These are phyloP conservation scores for Vitis labrusca DNA, from an alignment of 164 flowering plant species.

Conservation along the genomic window DNA sequence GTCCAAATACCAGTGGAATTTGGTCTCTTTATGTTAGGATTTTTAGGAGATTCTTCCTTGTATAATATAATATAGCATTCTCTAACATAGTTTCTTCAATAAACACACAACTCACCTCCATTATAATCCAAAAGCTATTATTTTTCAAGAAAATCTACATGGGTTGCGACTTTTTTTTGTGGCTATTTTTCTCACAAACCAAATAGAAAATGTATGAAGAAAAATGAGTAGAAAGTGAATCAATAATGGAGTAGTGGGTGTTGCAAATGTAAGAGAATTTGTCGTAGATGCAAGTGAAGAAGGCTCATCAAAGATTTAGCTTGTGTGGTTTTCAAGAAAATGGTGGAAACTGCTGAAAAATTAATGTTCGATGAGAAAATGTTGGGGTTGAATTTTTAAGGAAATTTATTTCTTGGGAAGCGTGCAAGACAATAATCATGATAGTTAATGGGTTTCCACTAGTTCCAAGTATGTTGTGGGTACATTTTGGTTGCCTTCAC, in stretches of 20 bases:
- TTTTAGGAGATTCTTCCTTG: too few species aligned
- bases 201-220: conserved; percentile 50
- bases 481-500: too few species aligned
- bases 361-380: too few species aligned
- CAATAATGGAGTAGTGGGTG: conserved; percentile 37
- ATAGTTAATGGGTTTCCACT: too few species aligned
- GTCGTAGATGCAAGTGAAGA: conserved; percentile 18
- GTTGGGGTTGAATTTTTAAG: too few species aligned
- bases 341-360: too few species aligned
- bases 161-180: not conserved
- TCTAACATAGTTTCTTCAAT: not conserved
- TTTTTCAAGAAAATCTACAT: not conserved
- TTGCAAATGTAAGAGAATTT: not conserved
- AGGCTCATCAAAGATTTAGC: conserved; percentile 22
- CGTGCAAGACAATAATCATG: too few species aligned
- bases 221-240: conserved; percentile 63
- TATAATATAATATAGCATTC: too few species aligned
- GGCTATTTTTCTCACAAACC: not conserved
- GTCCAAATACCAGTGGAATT: too few species aligned
- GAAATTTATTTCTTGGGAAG: too few species aligned
- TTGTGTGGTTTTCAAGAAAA: not conserved
- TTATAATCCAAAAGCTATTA: not conserved
- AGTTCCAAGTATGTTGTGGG: too few species aligned
- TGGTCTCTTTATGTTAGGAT: too few species aligned
- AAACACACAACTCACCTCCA: not conserved